Conservation (phyloP, 2,329 filamentous ascomycete genomes). For the Scopulariopsis brevicaulis region DNA sequence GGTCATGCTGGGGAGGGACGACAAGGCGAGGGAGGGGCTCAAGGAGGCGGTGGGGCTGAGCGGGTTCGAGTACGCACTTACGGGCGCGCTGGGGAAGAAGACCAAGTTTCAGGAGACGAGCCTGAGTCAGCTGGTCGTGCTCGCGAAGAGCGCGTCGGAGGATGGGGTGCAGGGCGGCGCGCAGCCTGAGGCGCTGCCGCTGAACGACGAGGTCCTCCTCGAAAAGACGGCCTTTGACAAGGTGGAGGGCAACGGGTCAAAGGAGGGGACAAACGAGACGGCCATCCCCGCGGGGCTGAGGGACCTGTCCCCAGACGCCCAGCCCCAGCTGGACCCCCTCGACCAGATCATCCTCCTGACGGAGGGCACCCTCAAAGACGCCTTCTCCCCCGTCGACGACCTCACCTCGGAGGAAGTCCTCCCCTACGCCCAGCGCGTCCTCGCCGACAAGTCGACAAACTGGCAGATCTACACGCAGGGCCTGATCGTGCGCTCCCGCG, state of each 20-base stretch:
- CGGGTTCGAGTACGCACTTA: conserved; percentile 72
- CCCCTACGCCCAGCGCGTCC: conserved; percentile 79
- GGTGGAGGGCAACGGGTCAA: conserved; percentile 26
- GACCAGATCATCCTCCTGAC: conserved; percentile 88
- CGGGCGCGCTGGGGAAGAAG: conserved; percentile 75
- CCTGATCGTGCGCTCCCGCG: conserved; percentile 75
- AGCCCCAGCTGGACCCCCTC: conserved; percentile 70
- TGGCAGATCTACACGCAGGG: conserved; percentile 98
- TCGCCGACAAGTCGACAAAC: conserved; percentile 82
- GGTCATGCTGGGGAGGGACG: conserved; percentile 73
- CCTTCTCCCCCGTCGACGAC: conserved; percentile 68
- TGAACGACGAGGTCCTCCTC: conserved; percentile 89
- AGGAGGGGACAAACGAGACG: conserved; percentile 13
- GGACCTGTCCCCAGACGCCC: conserved; percentile 61
- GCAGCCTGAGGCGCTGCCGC: conserved; percentile 55
- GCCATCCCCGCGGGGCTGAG: conserved; percentile 46
- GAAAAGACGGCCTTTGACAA: conserved; percentile 75
- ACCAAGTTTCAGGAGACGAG: conserved; percentile 72
- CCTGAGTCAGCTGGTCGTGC: conserved; percentile 79
- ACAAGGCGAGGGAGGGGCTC: conserved; percentile 61
- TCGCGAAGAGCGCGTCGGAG: conserved; percentile 59
- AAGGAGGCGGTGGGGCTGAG: conserved; percentile 53
- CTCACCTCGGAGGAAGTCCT: conserved; percentile 89
- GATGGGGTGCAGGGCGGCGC: conserved; percentile 9
- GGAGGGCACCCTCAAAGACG: conserved; percentile 80